Base-by-base conservation (phyloP, 441 rosid genomes). In the Erysimum cheiri region DNA sequence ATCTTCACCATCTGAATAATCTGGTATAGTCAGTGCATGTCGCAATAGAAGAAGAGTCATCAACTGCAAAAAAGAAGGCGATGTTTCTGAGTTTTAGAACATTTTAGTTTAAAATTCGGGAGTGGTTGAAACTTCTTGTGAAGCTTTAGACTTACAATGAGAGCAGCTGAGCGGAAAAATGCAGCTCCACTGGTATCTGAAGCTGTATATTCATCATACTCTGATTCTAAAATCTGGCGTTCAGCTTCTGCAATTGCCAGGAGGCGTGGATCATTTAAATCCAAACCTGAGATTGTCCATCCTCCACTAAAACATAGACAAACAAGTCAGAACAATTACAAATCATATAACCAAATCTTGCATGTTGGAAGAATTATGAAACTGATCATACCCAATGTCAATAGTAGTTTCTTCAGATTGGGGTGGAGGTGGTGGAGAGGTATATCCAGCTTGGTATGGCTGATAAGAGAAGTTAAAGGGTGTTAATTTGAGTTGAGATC, bases 171-270 rank as follows among this genome's bases (percentile, higher is more conserved):
- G 43, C 97, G 99, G 73, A 90, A 92, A 78, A 95, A 95, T 14
- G 93, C 92, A 64, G 97, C 95, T 74, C 99, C 97, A 61, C 83
- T 91, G 19, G 92, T 90, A 82, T 84, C 89, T 71, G 98, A 85
- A 69, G 87, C 84, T 40, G 93, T 84, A 82, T 89, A 89, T 22
- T 92, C 98, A 39, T 85, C 90, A 68, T 95, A 92, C 35, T 95
- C 98, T n/a, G 87, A 81, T 78, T 95, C 97, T 73, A 91, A 62
- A 79, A 85, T 82, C 73, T 85, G 96, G 15, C 87, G 90, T 47
- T 95, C 98, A 32, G 97, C 96, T 84, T 91, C 97, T 11, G 98
- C 98, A n/a, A 95, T 86, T 28, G 96, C 96, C 60, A 91, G 73
- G 65, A 92, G 83, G 59, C 85, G 97, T 76, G 96, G 99, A 78